Evolutionary conservation across 2,329 filamentous ascomycete species (phyloP), one percentile per base, ranked within the genome.

Genomic region (Venturia aucupariae): DNA sequence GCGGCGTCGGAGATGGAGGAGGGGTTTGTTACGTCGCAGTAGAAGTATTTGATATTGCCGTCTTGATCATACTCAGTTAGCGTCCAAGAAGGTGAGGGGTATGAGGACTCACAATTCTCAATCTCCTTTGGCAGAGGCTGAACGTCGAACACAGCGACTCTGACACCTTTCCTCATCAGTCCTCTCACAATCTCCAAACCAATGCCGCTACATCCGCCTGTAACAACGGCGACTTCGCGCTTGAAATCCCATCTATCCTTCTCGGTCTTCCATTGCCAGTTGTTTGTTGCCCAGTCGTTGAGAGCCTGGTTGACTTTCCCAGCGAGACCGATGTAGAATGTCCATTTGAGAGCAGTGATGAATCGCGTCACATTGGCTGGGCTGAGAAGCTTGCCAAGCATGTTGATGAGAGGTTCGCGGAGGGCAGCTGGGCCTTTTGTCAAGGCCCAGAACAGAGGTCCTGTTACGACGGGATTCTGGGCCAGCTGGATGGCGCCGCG

Each of bases 11-110:
- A 72, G 2, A 85, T 78, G 0, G 78, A 79, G 7, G 78, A 73
- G 17, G 78, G 71, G 1, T 77, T 77, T 1, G 80, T 80, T 65
- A 82, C 77, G 67, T 83, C 80, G 72, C 79, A 81, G 65, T 74
- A 71, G 70, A 72, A 76, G 68, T 73, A 77, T 70, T 67, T 70
- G 68, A 75, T 70, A 57, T 72, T 65, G n/a, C 30, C 38, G 41
- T 63, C 64, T 64, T 5, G 11, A 22, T 51, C n/a, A 11, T 24
- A 13, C 24, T 62, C 61, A n/a, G 10, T 62, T 30, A 62, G 59
- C 55, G 19, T 11, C 15, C 22, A 60, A 24, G 19, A 38, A 32
- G 2, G 4, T 46, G 17, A 22, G 11, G 24, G 15, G 46, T 30
- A 10, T 27, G 22, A 38, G 41, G n/a, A 39, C 64, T 61, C 27